A percentile compares a stretch with the other conserved stretches of the same genome.
These are phyloP conservation scores for Saururus chinensis DNA, from an alignment of 164 flowering plant species.

Conservation along the genomic window DNA sequence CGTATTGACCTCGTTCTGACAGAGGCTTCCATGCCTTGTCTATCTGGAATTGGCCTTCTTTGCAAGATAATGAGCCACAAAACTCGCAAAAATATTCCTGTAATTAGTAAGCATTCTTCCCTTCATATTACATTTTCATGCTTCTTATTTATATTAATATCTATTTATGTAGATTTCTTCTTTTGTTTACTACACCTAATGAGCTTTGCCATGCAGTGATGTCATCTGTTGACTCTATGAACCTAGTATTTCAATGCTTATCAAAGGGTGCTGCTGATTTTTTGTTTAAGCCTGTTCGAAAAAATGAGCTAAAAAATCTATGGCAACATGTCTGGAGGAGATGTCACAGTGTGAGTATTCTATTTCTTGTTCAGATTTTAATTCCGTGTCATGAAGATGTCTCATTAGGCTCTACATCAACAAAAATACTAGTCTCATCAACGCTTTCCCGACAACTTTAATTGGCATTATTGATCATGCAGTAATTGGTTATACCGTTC, in stretches of 20 bases:
- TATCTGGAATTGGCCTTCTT: conserved; percentile 67
- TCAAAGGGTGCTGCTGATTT: conserved; percentile 71
- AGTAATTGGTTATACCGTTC: no score
- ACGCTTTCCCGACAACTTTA: not conserved
- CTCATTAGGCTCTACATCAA: no score
- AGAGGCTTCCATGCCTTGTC: conserved; percentile 64
- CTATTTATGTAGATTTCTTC: conserved; percentile 6
- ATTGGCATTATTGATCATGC: not conserved
- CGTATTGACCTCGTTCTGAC: conserved; percentile 62
- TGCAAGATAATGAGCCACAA: conserved; percentile 69
- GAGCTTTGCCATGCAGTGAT: conserved; percentile 54
- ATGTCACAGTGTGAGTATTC: conserved; percentile 45
- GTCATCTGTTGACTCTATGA: conserved; percentile 70
- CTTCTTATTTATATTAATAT: not conserved
- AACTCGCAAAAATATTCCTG: conserved; percentile 57
- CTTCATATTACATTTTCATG: not conserved
- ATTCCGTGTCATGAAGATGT: not conserved
- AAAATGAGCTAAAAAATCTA: conserved; percentile 68
- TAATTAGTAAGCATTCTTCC: conserved; percentile 59
- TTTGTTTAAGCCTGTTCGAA: conserved; percentile 60
- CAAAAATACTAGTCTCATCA: no score
- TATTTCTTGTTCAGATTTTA: not conserved
- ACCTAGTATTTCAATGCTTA: conserved; percentile 57
- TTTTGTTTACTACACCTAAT: conserved; percentile 17
- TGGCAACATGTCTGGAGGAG: conserved; percentile 76